phyloP scores from a whole-genome alignment of 306 rosid genomes.

The Myrica gale region DNA sequence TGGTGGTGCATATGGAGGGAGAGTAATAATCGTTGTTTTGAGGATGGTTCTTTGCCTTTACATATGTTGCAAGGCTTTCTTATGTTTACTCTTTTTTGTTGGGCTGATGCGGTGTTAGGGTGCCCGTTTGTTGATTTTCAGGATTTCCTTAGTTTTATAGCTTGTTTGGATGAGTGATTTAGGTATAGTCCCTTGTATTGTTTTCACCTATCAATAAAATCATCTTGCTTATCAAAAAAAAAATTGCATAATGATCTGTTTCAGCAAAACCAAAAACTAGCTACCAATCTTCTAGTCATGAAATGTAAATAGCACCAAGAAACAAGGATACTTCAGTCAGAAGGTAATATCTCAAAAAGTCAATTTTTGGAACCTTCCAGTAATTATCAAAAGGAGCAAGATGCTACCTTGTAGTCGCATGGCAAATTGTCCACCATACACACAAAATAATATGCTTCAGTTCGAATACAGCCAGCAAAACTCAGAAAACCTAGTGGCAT shows the following conservation, averaged over 20 bases:
- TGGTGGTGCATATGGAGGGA: no score
- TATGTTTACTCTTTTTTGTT: no score
- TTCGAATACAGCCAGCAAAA: background rate
- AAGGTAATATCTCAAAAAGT: background rate
- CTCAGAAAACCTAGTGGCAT: background rate
- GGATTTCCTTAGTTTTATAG: no score
- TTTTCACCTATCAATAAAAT: no score
- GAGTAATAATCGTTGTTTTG: no score
- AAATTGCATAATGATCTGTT: background rate
- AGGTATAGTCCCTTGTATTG: no score
- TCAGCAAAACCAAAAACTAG: background rate
- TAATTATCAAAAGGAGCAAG: background rate
- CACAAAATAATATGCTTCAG: background rate
- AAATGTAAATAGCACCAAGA: background rate
- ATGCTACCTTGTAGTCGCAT: background rate
- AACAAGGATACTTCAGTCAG: background rate
- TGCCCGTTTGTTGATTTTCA: no score
- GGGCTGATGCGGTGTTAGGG: no score
- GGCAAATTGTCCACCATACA: background rate
- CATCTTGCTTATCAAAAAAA: no score
- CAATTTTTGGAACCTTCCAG: background rate
- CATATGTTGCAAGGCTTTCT: no score
- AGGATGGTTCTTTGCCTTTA: no score
- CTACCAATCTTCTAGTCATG: background rate
- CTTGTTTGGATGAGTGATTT: no score